Evolutionary conservation across 129 eudicot genomes (phyloP), one percentile per base, ranked within the genome.

Genomic region (Scalesia atractyloides): DNA sequence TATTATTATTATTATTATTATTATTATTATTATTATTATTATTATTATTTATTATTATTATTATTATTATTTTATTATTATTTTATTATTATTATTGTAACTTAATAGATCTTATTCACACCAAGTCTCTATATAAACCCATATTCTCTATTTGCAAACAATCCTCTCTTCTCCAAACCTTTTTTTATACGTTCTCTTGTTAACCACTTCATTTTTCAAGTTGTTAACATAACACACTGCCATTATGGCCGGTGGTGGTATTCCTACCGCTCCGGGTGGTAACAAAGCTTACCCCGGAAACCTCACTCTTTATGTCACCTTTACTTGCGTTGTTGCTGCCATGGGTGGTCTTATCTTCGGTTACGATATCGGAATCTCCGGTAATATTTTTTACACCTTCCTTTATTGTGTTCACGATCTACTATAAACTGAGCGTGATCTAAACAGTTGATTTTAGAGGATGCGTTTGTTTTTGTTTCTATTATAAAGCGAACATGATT

Each of bases 281-380:
- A 85, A 82, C 2, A 87, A 84, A 66, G 91, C 80, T 46, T 92
- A 92, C 60, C 96, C 98, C 66, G 98, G 98, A 6, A 73, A 92
- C 70, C 87, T 89, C 15, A 92, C 98, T 44, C 81, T 65, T 2
- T 87, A 85, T 62, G 98, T 92, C 68, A 63, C 83, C 16, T 50
- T 83, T 4, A 89, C 96, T 37, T 92, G 98, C 75, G 82, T 92
- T 62, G 84, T 92, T 66, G 98, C 98, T 0, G 96, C 96, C 86
- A 92, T 89, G 96, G 98, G 98, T 58, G 98, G 98, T 46, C 88
- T 92, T 58, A 92, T 92, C 64, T 89, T 92, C 80, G 98, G 98
- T 73, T 92, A 92, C 74, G 98, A 92, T 54, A 89, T 92, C 52
- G 98, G 98, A 49, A 92, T 92, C 58, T 92, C 98, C 33, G 97